Percentiles rank a stretch among this genome's conserved stretches.
phyloP scores from a whole-genome alignment of 2,329 filamentous ascomycete genomes.

The Cercospora sojina region DNA sequence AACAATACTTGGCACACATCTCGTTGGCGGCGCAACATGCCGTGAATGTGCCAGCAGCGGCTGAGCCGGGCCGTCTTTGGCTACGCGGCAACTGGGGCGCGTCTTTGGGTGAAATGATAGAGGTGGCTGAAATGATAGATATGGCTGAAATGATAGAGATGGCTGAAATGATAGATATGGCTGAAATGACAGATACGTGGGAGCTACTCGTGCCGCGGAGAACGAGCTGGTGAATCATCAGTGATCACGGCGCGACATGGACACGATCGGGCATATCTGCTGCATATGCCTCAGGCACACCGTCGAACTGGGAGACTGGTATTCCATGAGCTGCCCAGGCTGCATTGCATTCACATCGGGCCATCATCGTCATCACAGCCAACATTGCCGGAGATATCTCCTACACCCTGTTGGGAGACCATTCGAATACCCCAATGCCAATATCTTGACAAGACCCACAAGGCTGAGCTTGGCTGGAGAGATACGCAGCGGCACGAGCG shows the following conservation, averaged over 20 bases:
- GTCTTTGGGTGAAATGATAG: background rate
- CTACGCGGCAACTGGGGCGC: background rate
- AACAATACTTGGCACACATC: background rate
- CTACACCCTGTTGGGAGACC: background rate
- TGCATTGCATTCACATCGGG: background rate
- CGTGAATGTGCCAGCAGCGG: background rate
- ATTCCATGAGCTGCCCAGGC: background rate
- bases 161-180: too few species aligned
- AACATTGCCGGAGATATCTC: background rate
- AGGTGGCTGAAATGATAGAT: too few species aligned
- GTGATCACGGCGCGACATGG: too few species aligned
- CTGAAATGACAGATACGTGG: background rate
- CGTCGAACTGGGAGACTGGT: background rate
- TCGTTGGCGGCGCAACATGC: background rate
- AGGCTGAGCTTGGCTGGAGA: constrained; percentile 10
- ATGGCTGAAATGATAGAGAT: too few species aligned
- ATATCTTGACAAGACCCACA: background rate
- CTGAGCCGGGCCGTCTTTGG: background rate
- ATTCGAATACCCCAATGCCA: background rate
- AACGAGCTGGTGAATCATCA: background rate
- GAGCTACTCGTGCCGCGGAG: background rate
- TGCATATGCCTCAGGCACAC: too few species aligned
- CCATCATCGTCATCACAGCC: background rate
- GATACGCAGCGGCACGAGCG: background rate
- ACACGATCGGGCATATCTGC: too few species aligned